phyloP scores from a whole-genome alignment of 768 basidiomycete species.

The Trametes cubensis region DNA sequence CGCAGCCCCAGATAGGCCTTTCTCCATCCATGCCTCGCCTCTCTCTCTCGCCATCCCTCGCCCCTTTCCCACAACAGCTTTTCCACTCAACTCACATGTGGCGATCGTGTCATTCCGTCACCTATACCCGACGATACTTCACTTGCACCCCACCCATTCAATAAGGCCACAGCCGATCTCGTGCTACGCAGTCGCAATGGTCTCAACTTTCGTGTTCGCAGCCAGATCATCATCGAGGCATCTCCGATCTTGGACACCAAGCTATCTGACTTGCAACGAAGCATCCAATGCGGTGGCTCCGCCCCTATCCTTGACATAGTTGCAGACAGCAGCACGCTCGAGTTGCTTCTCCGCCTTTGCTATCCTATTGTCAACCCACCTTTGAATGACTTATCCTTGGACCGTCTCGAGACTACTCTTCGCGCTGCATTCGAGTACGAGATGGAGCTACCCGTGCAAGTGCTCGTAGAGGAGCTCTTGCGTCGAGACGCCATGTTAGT shows the following conservation, averaged over 20 bases:
- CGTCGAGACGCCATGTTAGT: constrained; percentile 25
- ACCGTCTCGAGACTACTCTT: neutral
- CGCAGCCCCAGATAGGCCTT: no score
- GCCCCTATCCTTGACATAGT: neutral
- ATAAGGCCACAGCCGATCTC: neutral
- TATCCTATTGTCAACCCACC: constrained; percentile 12
- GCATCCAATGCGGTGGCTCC: neutral
- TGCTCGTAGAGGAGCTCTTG: neutral
- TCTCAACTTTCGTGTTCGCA: constrained; percentile 7
- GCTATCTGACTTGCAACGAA: neutral
- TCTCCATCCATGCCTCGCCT: no score
- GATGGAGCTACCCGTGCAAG: neutral
- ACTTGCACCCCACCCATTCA: constrained; percentile 6
- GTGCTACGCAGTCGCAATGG: neutral
- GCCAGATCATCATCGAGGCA: constrained; percentile 2
- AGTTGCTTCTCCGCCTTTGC: constrained; percentile 11
- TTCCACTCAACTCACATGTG: neutral
- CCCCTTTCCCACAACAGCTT: no score
- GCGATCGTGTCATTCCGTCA: neutral
- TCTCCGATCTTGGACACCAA: neutral
- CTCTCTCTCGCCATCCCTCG: no score
- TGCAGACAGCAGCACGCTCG: constrained; percentile 12
- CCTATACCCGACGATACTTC: neutral
- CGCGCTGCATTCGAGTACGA: constrained; percentile 17
- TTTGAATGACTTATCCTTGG: neutral